Conservation (phyloP, 2,329 filamentous ascomycete species). For the Aureobasidium sp. region DNA sequence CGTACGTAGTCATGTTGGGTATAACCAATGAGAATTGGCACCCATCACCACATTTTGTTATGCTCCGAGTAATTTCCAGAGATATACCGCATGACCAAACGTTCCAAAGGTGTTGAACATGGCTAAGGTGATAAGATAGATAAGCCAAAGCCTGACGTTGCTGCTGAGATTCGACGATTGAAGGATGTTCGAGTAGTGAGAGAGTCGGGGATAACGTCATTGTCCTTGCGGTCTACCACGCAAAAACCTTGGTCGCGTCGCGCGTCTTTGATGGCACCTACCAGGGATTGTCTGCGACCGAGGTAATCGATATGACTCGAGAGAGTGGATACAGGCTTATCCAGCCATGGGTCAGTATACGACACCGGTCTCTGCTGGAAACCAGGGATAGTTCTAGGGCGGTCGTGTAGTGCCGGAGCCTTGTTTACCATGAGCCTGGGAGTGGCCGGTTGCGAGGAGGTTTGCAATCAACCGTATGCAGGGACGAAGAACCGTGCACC, state of each 20-base stretch:
- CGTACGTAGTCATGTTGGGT: background rate
- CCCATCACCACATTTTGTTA: slow-evolving; percentile 1
- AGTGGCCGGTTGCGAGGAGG: background rate
- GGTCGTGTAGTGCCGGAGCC: background rate
- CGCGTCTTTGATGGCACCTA: background rate
- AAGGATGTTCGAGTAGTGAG: background rate
- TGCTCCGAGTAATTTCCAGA: slow-evolving; percentile 2
- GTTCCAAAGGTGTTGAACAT: background rate
- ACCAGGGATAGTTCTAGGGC: background rate
- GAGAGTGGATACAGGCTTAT: slow-evolving; percentile 1
- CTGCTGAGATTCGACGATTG: background rate
- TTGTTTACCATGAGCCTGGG: background rate
- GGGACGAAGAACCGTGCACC: background rate
- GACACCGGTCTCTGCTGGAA: background rate
- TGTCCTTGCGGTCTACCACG: background rate
- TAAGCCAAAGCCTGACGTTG: background rate
- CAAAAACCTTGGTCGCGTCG: slow-evolving; percentile 8
- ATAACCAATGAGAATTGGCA: background rate
- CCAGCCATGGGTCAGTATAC: slow-evolving; percentile 6
- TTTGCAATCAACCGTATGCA: slow-evolving; percentile 1
- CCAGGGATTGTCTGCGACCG: background rate
- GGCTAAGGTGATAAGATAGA: background rate
- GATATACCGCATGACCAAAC: background rate
- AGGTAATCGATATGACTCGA: background rate
- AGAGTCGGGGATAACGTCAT: background rate